Evolutionary conservation across 164 flowering plant genomes (phyloP).

Genomic region (Aristolochia contorta): DNA sequence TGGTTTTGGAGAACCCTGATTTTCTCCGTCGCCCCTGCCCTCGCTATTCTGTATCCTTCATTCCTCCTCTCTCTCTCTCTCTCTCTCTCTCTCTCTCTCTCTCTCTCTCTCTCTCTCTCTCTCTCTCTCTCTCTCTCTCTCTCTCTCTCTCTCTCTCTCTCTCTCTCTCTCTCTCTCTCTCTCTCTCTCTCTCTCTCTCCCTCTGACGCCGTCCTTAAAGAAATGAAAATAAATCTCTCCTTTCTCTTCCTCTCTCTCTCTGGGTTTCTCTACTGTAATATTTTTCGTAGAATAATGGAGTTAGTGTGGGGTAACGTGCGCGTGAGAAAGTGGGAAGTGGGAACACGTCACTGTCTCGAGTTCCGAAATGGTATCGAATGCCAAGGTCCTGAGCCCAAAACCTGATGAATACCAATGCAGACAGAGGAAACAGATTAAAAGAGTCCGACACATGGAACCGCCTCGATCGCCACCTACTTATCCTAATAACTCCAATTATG

Average conservation of each 20-base stretch:
- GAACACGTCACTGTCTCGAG: constrained; percentile 26
- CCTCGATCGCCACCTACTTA: no score
- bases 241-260: background rate
- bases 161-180: background rate
- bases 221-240: background rate
- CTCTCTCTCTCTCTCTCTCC: background rate
- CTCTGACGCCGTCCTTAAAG: background rate
- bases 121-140: background rate
- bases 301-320: constrained; percentile 26
- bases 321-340: constrained; percentile 17
- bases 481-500: no score
- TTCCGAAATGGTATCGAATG: constrained; percentile 29
- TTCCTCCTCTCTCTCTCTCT: background rate
- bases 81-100: background rate
- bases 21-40: background rate
- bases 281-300: background rate
- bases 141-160: background rate
- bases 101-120: background rate
- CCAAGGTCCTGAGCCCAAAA: constrained; percentile 7
- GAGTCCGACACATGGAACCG: no score
- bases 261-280: background rate
- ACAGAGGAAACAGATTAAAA: no score
- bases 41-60: background rate
- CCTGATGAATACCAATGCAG: no score
- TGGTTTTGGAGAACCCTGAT: background rate